phyloP scores from a whole-genome alignment of 2,329 filamentous ascomycete genomes.

The Aspergillus persii region DNA sequence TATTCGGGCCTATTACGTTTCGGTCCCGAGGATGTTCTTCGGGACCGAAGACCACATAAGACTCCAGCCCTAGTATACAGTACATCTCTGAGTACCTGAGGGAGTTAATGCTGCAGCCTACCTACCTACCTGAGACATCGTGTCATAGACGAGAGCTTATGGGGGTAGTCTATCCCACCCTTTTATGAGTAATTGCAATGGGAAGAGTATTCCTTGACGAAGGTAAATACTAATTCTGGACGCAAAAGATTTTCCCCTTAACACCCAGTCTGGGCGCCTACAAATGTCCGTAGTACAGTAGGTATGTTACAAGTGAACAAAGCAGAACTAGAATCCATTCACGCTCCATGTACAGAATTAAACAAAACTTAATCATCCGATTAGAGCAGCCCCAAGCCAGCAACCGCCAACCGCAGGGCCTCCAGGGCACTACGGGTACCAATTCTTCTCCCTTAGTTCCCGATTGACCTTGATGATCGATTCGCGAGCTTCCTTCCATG shows the following conservation, averaged over 20 bases:
- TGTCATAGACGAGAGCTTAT: too few relatives aligned
- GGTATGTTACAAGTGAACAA: not conserved
- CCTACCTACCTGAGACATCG: too few relatives aligned
- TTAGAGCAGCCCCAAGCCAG: not conserved
- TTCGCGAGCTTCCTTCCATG: slow-evolving; percentile 27
- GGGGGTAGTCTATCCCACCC: too few relatives aligned
- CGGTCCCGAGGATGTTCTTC: not conserved
- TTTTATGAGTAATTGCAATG: too few relatives aligned
- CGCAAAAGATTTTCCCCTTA: too few relatives aligned
- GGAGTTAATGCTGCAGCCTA: too few relatives aligned
- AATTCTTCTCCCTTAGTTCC: not conserved
- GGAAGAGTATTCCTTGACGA: not conserved
- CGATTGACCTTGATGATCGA: not conserved
- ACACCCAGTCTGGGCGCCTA: not conserved
- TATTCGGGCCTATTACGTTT: not conserved
- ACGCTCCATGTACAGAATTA: not conserved
- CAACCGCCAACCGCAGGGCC: not conserved
- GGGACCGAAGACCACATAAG: not conserved
- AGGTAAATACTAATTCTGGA: not conserved
- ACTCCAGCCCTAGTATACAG: too few relatives aligned
- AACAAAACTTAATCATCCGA: not conserved
- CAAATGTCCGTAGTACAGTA: not conserved
- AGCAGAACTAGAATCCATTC: not conserved
- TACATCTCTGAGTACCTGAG: too few relatives aligned
- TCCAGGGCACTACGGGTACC: not conserved